A percentile compares a stretch with the other conserved stretches of the same genome.
These are phyloP conservation scores for Leptographium lundbergii DNA, from an alignment of 2,329 filamentous ascomycete species.

Conservation along the genomic window DNA sequence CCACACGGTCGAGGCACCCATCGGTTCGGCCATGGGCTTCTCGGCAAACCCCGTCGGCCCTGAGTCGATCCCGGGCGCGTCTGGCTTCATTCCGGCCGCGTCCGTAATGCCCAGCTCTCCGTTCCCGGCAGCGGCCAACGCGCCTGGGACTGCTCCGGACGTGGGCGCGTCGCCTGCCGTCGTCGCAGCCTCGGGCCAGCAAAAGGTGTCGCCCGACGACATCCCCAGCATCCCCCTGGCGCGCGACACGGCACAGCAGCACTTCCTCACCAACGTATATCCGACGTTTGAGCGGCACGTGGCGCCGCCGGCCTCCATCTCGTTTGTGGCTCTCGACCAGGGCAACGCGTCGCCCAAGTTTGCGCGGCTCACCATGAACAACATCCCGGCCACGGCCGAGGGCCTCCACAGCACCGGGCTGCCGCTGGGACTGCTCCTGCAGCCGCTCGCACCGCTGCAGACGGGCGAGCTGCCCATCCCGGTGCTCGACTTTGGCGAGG, in stretches of 20 bases:
- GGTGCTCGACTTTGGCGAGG: slow-evolving; percentile 87
- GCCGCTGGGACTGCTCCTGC: slow-evolving; percentile 76
- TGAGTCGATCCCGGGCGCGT: slow-evolving; percentile 25
- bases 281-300: slow-evolving; percentile 92
- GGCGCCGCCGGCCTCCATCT: slow-evolving; percentile 75
- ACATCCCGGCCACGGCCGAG: slow-evolving; percentile 74
- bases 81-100: not conserved
- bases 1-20: slow-evolving; percentile 67
- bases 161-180: slow-evolving; percentile 28
- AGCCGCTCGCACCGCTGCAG: slow-evolving; percentile 74
- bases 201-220: slow-evolving; percentile 77
- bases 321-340: slow-evolving; percentile 90
- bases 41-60: slow-evolving; percentile 21
- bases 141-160: slow-evolving; percentile 17
- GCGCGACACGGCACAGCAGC: slow-evolving; percentile 68
- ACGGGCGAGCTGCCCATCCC: slow-evolving; percentile 79
- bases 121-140: slow-evolving; percentile 47
- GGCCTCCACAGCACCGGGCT: slow-evolving; percentile 68
- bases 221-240: slow-evolving; percentile 83
- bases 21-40: slow-evolving; percentile 47
- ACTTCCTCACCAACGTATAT: slow-evolving; percentile 80
- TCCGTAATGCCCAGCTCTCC: slow-evolving; percentile 23
- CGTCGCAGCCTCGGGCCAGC: slow-evolving; percentile 51
- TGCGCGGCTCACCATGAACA: slow-evolving; percentile 83
- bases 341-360: slow-evolving; percentile 95